Conservation (phyloP, 768 basidiomycete genomes). For the Termitomyces sp. region DNA sequence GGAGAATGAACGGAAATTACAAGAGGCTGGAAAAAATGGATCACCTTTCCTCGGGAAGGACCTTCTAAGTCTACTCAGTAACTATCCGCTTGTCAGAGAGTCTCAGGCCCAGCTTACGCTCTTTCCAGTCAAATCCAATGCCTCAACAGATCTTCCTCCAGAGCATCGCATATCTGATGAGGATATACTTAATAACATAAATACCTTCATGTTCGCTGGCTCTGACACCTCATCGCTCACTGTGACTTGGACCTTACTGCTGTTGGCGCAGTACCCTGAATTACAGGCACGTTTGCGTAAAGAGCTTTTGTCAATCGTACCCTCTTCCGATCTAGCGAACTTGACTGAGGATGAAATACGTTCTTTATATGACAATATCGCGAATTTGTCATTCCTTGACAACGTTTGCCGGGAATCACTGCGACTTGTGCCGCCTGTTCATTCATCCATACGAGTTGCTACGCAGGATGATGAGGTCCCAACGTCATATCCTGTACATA, state of each 20-base stretch:
- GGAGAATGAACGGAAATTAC: slow-evolving; percentile 73
- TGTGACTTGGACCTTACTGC: slow-evolving; percentile 79
- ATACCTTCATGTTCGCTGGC: slow-evolving; percentile 88
- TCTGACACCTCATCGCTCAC: slow-evolving; percentile 84
- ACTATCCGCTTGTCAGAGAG: slow-evolving; percentile 19
- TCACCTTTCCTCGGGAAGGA: slow-evolving; percentile 62
- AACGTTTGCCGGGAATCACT: slow-evolving; percentile 74
- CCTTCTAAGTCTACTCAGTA: slow-evolving; percentile 72
- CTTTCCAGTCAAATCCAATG: slow-evolving; percentile 74
- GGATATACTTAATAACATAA: slow-evolving; percentile 82
- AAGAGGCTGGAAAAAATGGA: slow-evolving; percentile 53
- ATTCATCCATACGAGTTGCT: slow-evolving; percentile 78
- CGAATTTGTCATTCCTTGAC: slow-evolving; percentile 67
- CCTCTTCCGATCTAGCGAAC: slow-evolving; percentile 34
- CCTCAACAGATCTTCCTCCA: slow-evolving; percentile 61
- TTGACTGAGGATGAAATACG: slow-evolving; percentile 65
- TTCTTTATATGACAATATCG: slow-evolving; percentile 52
- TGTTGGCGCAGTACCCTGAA: slow-evolving; percentile 64
- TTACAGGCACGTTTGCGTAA: slow-evolving; percentile 68
- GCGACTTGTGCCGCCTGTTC: slow-evolving; percentile 77
- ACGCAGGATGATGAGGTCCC: slow-evolving; percentile 78
- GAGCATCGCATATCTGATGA: slow-evolving; percentile 82
- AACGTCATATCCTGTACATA: slow-evolving; percentile 57
- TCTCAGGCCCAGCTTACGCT: neutral
- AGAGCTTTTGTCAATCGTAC: slow-evolving; percentile 54